These are phyloP conservation scores for Herpetomonas samuelpessoai DNA, from an alignment of 208 protist species.

Conservation along the genomic window DNA sequence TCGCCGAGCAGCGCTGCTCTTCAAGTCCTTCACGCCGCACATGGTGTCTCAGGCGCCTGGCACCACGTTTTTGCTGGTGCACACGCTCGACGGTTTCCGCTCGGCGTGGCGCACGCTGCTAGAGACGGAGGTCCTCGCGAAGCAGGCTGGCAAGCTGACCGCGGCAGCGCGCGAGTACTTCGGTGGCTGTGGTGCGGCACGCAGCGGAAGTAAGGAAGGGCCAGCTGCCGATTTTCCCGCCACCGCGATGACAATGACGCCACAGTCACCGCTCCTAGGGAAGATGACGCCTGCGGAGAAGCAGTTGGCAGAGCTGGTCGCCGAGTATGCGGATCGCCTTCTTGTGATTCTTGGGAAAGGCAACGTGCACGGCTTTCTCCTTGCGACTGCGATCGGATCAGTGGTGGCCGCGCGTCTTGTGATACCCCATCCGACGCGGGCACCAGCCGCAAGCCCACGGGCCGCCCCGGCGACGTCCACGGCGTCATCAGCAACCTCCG, in stretches of 20 bases:
- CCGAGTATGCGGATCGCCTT: conserved; percentile 25
- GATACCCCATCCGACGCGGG: conserved; percentile 24
- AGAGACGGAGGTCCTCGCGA: not conserved
- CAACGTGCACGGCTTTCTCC: conserved; percentile 40
- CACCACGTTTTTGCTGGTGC: conserved; percentile 26
- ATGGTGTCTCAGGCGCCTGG: conserved; percentile 55
- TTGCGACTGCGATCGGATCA: conserved; percentile 41
- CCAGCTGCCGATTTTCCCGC: too few species aligned
- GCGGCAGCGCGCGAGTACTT: not conserved
- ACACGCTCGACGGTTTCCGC: conserved; percentile 24
- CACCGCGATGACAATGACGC: conserved; percentile 8
- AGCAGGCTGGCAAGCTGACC: conserved; percentile 1
- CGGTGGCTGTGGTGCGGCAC: not conserved
- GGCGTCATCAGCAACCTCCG: not conserved
- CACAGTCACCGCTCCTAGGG: not conserved
- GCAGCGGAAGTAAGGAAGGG: conserved; percentile 1
- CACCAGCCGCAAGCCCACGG: not conserved
- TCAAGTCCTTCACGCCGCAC: conserved; percentile 60
- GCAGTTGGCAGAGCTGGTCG: conserved; percentile 22
- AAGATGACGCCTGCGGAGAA: conserved; percentile 10
- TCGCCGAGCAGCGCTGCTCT: conserved; percentile 63
- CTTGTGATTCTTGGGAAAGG: conserved; percentile 40
- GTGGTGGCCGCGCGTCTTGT: conserved; percentile 49
- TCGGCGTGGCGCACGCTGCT: conserved; percentile 17
- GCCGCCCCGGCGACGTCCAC: not conserved